These are phyloP conservation scores for Schoenoplectus tabernaemontani DNA, from an alignment of 202 grass and related monocot genomes.

Conservation along the genomic window DNA sequence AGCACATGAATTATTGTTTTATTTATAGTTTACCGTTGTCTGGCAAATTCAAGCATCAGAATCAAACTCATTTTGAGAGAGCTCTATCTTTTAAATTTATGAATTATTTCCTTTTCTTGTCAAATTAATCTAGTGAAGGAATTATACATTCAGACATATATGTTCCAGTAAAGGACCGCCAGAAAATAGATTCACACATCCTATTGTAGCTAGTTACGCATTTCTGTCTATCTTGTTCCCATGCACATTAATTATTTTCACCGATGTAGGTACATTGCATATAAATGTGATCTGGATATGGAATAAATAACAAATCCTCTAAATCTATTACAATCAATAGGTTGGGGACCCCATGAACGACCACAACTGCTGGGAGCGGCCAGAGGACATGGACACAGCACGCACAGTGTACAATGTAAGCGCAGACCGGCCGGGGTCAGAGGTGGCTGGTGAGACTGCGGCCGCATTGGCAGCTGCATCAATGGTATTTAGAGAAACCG, in stretches of 20 bases:
- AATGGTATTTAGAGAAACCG: constrained; percentile 53
- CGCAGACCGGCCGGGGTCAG: constrained; percentile 47
- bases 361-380: constrained; percentile 80
- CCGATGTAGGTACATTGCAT: not conserved
- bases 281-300: not conserved
- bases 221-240: not conserved
- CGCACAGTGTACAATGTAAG: constrained; percentile 87
- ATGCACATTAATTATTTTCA: not conserved
- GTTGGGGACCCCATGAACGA: constrained; percentile 73
- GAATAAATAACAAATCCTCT: not conserved
- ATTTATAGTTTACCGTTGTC: not conserved
- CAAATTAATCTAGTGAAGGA: not conserved
- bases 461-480: constrained; percentile 78
- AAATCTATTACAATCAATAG: constrained; percentile 22
- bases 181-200: not conserved
- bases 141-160: not conserved
- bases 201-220: not conserved
- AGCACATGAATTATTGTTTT: not conserved
- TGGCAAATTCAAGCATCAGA: not conserved
- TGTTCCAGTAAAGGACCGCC: not conserved
- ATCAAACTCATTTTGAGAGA: not conserved
- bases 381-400: constrained; percentile 88
- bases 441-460: constrained; percentile 77
- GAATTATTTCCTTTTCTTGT: not conserved
- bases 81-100: not conserved